These are phyloP conservation scores for Fusarium graminum DNA, from an alignment of 2,329 filamentous ascomycete species.

Conservation along the genomic window DNA sequence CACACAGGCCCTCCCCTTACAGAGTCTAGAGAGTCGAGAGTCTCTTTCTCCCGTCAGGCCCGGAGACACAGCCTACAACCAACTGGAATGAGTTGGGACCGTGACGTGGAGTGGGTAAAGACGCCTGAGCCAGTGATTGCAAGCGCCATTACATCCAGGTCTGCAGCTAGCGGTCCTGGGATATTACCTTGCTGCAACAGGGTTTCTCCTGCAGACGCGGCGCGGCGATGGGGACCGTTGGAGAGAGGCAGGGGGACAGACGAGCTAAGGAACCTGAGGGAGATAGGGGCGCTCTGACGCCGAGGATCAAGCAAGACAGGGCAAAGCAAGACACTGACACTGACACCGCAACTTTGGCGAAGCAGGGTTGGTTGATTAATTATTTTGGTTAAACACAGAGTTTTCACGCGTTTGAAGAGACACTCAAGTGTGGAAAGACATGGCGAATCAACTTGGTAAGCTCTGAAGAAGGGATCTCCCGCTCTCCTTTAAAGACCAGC, in stretches of 20 bases:
- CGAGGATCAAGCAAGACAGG: slow-evolving; percentile 8
- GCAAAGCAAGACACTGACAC: slow-evolving; percentile 38
- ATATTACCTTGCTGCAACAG: slow-evolving; percentile 52
- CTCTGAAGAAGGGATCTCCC: slow-evolving; percentile 16
- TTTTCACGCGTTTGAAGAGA: slow-evolving; percentile 6
- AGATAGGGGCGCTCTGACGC: slow-evolving; percentile 38
- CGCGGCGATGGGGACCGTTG: slow-evolving; percentile 40
- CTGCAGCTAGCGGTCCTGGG: slow-evolving; percentile 50
- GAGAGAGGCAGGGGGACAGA: slow-evolving; percentile 17
- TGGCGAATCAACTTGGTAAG: slow-evolving; percentile 9
- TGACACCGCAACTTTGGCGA: slow-evolving; percentile 40
- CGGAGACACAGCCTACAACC: slow-evolving; percentile 3
- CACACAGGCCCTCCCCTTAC: slow-evolving; percentile 41
- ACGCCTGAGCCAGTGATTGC: slow-evolving; percentile 47
- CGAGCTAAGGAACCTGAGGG: slow-evolving; percentile 35
- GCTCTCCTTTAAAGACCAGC: neutral
- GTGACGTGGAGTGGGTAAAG: slow-evolving; percentile 39
- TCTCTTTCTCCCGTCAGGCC: neutral
- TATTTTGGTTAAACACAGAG: neutral
- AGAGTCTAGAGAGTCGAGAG: slow-evolving; percentile 16
- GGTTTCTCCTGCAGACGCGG: slow-evolving; percentile 50
- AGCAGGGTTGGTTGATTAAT: slow-evolving; percentile 3
- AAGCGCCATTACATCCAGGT: slow-evolving; percentile 46
- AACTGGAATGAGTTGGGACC: slow-evolving; percentile 29
- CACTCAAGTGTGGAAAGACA: neutral